Evolutionary conservation across 257 asterid genomes (phyloP).

Genomic region (Solanum sejunctum): DNA sequence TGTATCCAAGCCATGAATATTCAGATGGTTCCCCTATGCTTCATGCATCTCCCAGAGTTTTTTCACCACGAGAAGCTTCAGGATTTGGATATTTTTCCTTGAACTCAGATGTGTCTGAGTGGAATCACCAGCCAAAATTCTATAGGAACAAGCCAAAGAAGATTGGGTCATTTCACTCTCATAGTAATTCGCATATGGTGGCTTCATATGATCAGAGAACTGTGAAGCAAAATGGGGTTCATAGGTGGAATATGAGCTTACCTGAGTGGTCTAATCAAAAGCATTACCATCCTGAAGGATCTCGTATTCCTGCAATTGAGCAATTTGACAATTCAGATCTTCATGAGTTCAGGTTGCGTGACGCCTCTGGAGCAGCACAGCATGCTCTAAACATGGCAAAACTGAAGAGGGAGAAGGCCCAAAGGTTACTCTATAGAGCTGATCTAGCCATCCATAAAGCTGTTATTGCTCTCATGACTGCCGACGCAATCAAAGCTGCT

Average conservation of each 20-base stretch:
- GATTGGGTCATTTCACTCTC: slow-evolving; percentile 32
- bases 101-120: slow-evolving; percentile 41
- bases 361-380: slow-evolving; percentile 55
- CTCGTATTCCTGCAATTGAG: slow-evolving; percentile 22
- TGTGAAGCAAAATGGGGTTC: slow-evolving; percentile 38
- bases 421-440: slow-evolving; percentile 51
- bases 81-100: slow-evolving; percentile 28
- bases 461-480: slow-evolving; percentile 58
- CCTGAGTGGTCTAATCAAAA: slow-evolving; percentile 43
- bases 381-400: slow-evolving; percentile 55
- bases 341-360: slow-evolving; percentile 56
- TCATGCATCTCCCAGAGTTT: slow-evolving; percentile 35
- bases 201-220: slow-evolving; percentile 32
- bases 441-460: slow-evolving; percentile 83
- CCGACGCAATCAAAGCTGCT: slow-evolving; percentile 63
- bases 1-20: slow-evolving; percentile 32
- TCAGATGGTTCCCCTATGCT: slow-evolving; percentile 59
- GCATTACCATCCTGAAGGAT: slow-evolving; percentile 19
- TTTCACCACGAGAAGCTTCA: slow-evolving; percentile 49
- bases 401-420: slow-evolving; percentile 77
- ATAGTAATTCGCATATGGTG: slow-evolving; percentile 18
- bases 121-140: slow-evolving; percentile 39
- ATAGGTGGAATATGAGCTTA: slow-evolving; percentile 38
- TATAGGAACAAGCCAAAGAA: slow-evolving; percentile 47
- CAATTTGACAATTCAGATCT: slow-evolving; percentile 35